Base-by-base conservation (phyloP, 345 rosid genomes). In the Limnanthes douglasii region DNA sequence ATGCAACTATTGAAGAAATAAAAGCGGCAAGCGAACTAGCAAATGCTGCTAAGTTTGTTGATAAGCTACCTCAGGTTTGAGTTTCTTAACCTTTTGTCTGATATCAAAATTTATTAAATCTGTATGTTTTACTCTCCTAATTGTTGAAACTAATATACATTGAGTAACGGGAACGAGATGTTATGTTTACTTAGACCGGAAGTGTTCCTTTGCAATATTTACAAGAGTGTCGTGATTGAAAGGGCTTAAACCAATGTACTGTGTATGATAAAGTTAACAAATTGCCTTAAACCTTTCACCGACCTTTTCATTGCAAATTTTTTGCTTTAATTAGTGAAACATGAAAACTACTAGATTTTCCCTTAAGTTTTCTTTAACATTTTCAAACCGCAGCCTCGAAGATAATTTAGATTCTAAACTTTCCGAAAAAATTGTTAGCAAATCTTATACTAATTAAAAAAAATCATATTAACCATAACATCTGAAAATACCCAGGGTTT, bases 241-340 rank as follows among this genome's bases (percentile, higher is more conserved):
- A 48, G 78, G 81, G n/a, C 72, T 77, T 77, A 43, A 56, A 46
- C 37, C 69, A 72, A 55, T 72, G 72, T 28, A 69, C 72, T 17
- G 78, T 73, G 8, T 77, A 76, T 31, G 86, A 81, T 24, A 76
- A 69, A 38, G 78, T n/a, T n/a, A n/a, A n/a, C n/a, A n/a, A n/a
- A n/a, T n/a, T n/a, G n/a, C n/a, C n/a, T n/a, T n/a, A n/a, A n/a
- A n/a, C n/a, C n/a, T n/a, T n/a, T n/a, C n/a, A n/a, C n/a, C n/a
- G n/a, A n/a, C n/a, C n/a, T n/a, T n/a, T n/a, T n/a, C n/a, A n/a
- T n/a, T n/a, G n/a, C n/a, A n/a, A n/a, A n/a, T n/a, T n/a, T n/a
- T n/a, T n/a, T n/a, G n/a, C n/a, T n/a, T n/a, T n/a, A n/a, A n/a
- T n/a, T n/a, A n/a, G n/a, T n/a, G n/a, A n/a, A n/a, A n/a, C n/a